Evolutionary conservation across 345 rosid species (phyloP), one percentile per base, ranked within the genome.

Genomic region (Turnera subulata): DNA sequence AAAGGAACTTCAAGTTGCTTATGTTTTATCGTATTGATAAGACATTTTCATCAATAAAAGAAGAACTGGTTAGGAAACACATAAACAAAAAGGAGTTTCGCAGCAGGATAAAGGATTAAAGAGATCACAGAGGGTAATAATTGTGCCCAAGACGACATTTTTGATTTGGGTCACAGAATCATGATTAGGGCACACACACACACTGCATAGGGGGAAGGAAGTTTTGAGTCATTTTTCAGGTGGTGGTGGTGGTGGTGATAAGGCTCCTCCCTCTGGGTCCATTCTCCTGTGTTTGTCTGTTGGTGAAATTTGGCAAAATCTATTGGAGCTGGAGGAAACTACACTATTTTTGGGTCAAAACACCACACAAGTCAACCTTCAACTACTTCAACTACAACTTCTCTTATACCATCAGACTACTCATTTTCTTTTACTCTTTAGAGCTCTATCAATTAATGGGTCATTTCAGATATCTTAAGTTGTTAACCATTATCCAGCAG

Each of bases 181-280:
- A 54, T 49, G 50, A 52, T 26, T 10, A 25, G 51, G 11, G n/a
- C n/a, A n/a, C n/a, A n/a, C n/a, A n/a, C n/a, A 4, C 44, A 45
- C 35, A 29, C 8, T 29, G 35, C 35, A 29, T 8, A 29, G 35
- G 4, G 4, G 35, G 5, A 46, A 7, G 22, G 11, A 15, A 48
- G 16, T 26, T 23, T n/a, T 11, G 8, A 37, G 53, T 50, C 74
- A 54, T n/a, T 59, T 29, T 25, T 43, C 17, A 37, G 55, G 33
- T 17, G 17, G 21, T 10, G 39, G 38, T n/a, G 15, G 14, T 15
- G 14, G 11, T 2, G 4, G n/a, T n/a, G n/a, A n/a, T n/a, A n/a
- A n/a, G n/a, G n/a, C n/a, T n/a, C n/a, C 54, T 50, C 26, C 2
- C 42, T 51, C 42, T 51, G 68, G 65, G 70, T 51, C 73, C 73